These are phyloP conservation scores for Sporothrix sp. DNA, from an alignment of 2,329 filamentous ascomycete genomes.

Conservation along the genomic window DNA sequence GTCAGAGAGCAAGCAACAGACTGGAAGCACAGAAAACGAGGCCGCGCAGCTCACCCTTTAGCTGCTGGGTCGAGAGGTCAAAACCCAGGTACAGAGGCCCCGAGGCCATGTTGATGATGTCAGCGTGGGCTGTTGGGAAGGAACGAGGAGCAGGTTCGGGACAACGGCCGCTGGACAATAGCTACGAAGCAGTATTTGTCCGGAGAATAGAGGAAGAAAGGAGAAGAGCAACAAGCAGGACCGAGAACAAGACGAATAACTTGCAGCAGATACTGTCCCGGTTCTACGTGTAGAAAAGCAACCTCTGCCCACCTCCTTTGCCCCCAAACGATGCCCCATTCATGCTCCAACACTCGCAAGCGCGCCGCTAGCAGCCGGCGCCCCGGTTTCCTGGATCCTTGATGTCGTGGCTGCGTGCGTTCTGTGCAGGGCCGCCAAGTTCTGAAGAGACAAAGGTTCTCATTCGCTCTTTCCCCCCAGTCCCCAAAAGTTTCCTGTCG, in stretches of 20 bases:
- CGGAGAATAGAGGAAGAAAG: too few relatives aligned
- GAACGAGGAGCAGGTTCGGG: background rate
- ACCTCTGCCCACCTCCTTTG: too few relatives aligned
- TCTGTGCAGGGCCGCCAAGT: too few relatives aligned
- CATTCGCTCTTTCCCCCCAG: background rate
- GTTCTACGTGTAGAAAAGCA: too few relatives aligned
- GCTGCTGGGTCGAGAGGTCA: constrained; percentile 91
- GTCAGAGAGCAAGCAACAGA: constrained; percentile 2
- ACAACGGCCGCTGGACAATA: too few relatives aligned
- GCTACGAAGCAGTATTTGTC: too few relatives aligned
- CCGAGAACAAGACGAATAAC: background rate
- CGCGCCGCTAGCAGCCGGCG: background rate
- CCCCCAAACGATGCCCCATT: background rate
- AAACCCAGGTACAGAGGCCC: constrained; percentile 78
- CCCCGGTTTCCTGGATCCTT: too few relatives aligned
- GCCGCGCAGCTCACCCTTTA: constrained; percentile 58
- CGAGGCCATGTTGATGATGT: constrained; percentile 12
- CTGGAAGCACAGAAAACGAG: background rate
- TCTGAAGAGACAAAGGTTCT: too few relatives aligned
- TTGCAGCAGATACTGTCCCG: too few relatives aligned
- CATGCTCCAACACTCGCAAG: background rate
- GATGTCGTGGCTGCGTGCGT: too few relatives aligned
- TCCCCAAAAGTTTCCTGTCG: too few relatives aligned
- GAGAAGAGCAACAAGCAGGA: background rate
- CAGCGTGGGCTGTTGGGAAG: background rate